Conservation (phyloP, 176 grass and related monocot genomes). For the Avena eriantha region DNA sequence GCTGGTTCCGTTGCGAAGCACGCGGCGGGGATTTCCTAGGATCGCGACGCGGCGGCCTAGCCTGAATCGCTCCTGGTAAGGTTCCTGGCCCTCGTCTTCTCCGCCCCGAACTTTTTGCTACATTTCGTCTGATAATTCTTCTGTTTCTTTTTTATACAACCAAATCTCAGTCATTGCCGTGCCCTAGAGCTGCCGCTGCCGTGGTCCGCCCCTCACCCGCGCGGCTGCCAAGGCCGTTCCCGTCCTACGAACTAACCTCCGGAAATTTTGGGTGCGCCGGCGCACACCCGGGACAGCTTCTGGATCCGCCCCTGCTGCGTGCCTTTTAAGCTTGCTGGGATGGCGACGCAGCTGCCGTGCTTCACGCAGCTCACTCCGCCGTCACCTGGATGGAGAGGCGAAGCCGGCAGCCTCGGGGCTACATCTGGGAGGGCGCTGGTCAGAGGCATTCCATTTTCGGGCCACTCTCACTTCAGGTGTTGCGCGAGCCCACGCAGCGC, state of each 20-base stretch:
- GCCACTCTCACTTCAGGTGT: slow-evolving; percentile 43
- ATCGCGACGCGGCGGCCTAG: not conserved
- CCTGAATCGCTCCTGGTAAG: slow-evolving; percentile 30
- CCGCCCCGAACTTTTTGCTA: not conserved
- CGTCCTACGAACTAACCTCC: not conserved
- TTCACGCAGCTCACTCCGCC: slow-evolving; percentile 59
- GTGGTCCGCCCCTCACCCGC: not conserved
- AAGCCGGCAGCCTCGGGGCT: slow-evolving; percentile 6
- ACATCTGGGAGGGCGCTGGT: slow-evolving; percentile 4
- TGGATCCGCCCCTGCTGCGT: not conserved
- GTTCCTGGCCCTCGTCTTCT: not conserved
- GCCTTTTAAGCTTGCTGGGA: slow-evolving; percentile 22
- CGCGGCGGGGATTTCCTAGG: not conserved
- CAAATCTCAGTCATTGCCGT: not conserved
- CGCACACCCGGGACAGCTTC: not conserved
- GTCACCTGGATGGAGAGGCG: slow-evolving; percentile 33
- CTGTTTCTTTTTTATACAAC: not conserved
- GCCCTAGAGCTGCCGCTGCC: slow-evolving; percentile 15
- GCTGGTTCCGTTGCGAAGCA: not conserved
- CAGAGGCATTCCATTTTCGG: not conserved
- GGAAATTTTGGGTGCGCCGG: not conserved
- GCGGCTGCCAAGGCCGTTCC: slow-evolving; percentile 15
- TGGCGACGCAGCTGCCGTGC: slow-evolving; percentile 68
- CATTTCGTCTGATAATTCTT: slow-evolving; percentile 22
- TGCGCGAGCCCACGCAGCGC: slow-evolving; percentile 44